phyloP scores from a whole-genome alignment of 441 rosid species.

The Hura crepitans region DNA sequence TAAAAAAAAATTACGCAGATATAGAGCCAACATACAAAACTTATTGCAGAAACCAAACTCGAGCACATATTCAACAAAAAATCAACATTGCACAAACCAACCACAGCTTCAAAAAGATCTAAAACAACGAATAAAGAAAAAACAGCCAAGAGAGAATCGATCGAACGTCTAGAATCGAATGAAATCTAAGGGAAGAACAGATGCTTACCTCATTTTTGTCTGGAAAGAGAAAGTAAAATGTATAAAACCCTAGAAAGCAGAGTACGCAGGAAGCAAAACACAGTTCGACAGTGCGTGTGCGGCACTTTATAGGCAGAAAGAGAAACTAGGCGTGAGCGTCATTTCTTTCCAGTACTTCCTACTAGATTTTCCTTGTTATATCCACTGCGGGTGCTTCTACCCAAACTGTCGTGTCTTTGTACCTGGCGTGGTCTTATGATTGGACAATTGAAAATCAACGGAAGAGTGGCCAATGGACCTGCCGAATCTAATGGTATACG shows the following conservation, averaged over 20 bases:
- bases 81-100: not conserved
- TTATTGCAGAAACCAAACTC: too few relatives aligned
- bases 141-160: too few relatives aligned
- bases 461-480: too few relatives aligned
- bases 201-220: constrained; percentile 19
- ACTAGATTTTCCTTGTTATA: not conserved
- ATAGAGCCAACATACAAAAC: not conserved
- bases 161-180: not conserved
- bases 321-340: constrained; percentile 4
- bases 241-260: constrained; percentile 17
- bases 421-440: not conserved
- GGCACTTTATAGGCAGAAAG: constrained; percentile 13
- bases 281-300: not conserved
- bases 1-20: not conserved
- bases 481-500: not conserved
- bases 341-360: constrained; percentile 10
- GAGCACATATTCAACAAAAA: too few relatives aligned
- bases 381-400: not conserved
- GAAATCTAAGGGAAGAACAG: not conserved
- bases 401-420: too few relatives aligned
- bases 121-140: not conserved
- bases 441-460: not conserved
- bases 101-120: not conserved
- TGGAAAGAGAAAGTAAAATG: not conserved
- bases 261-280: too few relatives aligned